A percentile compares a stretch with the other conserved stretches of the same genome.
phyloP scores from a whole-genome alignment of 1,139 yeast species.

The Hyphopichia buzzinii region DNA sequence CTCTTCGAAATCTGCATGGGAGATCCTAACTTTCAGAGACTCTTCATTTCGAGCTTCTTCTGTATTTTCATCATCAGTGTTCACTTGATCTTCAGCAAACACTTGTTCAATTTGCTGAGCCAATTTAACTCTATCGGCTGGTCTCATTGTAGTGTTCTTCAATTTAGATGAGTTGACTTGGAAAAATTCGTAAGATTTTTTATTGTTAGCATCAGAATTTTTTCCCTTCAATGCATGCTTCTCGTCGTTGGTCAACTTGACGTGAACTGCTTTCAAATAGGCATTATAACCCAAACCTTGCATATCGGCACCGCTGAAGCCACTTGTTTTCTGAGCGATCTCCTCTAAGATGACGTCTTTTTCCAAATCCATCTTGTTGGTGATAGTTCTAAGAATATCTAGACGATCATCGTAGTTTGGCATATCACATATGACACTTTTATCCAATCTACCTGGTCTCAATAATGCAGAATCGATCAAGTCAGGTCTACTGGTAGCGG shows the following conservation, averaged over 20 bases:
- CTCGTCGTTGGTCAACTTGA: slow-evolving; percentile 46
- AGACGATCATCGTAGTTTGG: slow-evolving; percentile 70
- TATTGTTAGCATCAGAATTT: slow-evolving; percentile 12
- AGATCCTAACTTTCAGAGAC: slow-evolving; percentile 36
- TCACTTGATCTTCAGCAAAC: slow-evolving; percentile 14
- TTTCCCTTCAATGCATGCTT: slow-evolving; percentile 18
- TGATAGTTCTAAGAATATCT: slow-evolving; percentile 68
- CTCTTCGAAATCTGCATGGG: slow-evolving; percentile 53
- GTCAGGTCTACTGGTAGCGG: slow-evolving; percentile 95
- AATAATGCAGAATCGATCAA: slow-evolving; percentile 90
- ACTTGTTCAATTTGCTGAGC: slow-evolving; percentile 48
- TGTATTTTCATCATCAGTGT: slow-evolving; percentile 9
- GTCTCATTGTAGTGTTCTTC: slow-evolving; percentile 30
- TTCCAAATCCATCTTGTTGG: slow-evolving; percentile 51
- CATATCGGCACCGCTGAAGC: slow-evolving; percentile 92
- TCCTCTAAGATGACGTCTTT: slow-evolving; percentile 52
- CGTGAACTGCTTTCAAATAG: slow-evolving; percentile 86
- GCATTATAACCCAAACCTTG: slow-evolving; percentile 94
- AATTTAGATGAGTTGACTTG: slow-evolving; percentile 33
- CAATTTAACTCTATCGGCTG: slow-evolving; percentile 45
- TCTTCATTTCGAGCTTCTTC: slow-evolving; percentile 7
- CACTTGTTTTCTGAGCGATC: slow-evolving; percentile 63
- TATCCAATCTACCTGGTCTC: slow-evolving; percentile 95
- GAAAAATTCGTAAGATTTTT: slow-evolving; percentile 30
- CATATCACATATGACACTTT: slow-evolving; percentile 85